Base-by-base conservation (phyloP, 2,329 filamentous ascomycete genomes). In the Aspergillus cejpii region DNA sequence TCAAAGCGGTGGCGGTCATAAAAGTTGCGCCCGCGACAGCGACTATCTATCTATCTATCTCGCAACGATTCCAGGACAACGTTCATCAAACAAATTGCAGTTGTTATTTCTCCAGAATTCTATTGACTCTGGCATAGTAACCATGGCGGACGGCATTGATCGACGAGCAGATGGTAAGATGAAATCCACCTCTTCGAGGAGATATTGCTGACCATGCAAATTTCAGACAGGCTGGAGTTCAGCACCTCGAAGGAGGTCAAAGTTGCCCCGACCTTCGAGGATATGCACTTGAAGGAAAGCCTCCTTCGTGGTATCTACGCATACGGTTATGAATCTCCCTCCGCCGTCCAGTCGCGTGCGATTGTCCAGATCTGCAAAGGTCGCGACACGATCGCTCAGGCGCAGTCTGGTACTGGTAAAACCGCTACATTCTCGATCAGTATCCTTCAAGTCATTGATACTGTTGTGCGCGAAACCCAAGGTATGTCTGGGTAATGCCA, bases 281-380 rank as follows among this genome's bases (percentile, higher is more conserved):
- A 87, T 50, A 94, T 97, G 91, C 90, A 94, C 58, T 69, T 98
- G 67, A 98, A 98, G 74, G 91, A 97, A 69, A 95, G 94, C 63
- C 82, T 98, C 27, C 81, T 98, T 55, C 90, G 92, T 55, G 92
- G 92, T 53, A 91, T 98, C 65, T 98, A 98, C 66, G 92, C 92
- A 27, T 98, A 98, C 60, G 92, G 92, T 54, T 98, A 97, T 72
- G 92, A 98, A 68, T 96, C 92, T 2, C 92, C 92, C 10, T 98
- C 92, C 0, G 92, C 92, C 11, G 91, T 98, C 14, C 92, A 98
- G 74, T 96, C 91, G 56, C 87, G 92, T 64, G 92, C 92, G 42
- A 98, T 98, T 63, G 92, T 98, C 39, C 92, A 97, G 73, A 87
- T 98, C 63, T 98, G 92, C 81, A 97, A 97, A 73, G 92, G 92